Conservation (phyloP, 2,329 filamentous ascomycete species). For the Arthrinium puccinioides region DNA sequence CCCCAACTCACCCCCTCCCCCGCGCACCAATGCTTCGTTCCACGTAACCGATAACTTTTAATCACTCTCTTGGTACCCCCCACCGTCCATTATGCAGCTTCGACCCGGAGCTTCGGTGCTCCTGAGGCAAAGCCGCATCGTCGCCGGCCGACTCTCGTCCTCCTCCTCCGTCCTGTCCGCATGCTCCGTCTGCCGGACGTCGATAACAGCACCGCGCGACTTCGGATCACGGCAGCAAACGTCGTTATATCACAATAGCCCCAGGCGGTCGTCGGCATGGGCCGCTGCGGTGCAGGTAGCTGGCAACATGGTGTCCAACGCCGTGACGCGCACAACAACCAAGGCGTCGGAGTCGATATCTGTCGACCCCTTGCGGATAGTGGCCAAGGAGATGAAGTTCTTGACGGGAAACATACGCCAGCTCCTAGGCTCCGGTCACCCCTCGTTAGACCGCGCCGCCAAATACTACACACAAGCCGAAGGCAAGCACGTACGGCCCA, state of each 20-base stretch:
- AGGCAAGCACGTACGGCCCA: constrained; percentile 91
- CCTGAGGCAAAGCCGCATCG: constrained; percentile 31
- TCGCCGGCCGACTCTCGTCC: constrained; percentile 23
- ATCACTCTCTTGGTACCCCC: too few relatives aligned
- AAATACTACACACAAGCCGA: constrained; percentile 98
- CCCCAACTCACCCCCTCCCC: too few relatives aligned
- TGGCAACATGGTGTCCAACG: constrained; percentile 64
- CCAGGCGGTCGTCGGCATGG: constrained; percentile 56
- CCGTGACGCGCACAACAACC: constrained; percentile 53
- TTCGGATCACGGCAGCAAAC: constrained; percentile 24
- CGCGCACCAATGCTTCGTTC: too few relatives aligned
- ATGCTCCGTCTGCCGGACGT: constrained; percentile 33
- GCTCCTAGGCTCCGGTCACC: constrained; percentile 89
- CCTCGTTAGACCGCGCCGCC: constrained; percentile 85
- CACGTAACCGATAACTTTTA: too few relatives aligned
- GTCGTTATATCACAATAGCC: constrained; percentile 36
- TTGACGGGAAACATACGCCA: constrained; percentile 89
- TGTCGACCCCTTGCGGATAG: constrained; percentile 80
- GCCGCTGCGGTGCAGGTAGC: constrained; percentile 66
- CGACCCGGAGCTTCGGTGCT: constrained; percentile 45
- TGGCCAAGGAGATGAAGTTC: constrained; percentile 95
- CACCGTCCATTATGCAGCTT: constrained; percentile 49
- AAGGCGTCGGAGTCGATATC: constrained; percentile 52
- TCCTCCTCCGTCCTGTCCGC: constrained; percentile 27
- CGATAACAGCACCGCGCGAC: constrained; percentile 21